Evolutionary conservation across 768 basidiomycete genomes (phyloP).

Genomic region (Pholiota conissans): DNA sequence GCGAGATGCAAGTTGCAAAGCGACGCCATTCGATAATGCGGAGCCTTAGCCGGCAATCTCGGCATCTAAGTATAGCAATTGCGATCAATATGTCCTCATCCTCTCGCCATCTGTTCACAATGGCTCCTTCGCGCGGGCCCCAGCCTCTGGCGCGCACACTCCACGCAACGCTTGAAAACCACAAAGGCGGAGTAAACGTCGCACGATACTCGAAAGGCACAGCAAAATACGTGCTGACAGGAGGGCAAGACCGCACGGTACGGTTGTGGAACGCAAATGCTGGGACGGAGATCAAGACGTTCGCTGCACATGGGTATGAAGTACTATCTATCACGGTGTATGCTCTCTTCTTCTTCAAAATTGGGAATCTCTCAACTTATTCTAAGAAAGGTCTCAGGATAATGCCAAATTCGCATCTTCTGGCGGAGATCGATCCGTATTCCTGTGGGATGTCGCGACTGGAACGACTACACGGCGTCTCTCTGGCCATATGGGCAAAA

Average conservation of each 20-base stretch:
- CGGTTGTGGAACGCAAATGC: constrained; percentile 87
- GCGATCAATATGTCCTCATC: neutral
- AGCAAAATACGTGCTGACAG: constrained; percentile 89
- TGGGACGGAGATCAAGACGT: constrained; percentile 90
- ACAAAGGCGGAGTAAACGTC: constrained; percentile 87
- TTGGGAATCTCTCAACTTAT: neutral
- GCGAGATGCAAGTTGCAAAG: neutral
- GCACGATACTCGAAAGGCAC: constrained; percentile 88
- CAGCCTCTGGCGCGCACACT: constrained; percentile 57
- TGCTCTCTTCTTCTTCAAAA: constrained; percentile 27
- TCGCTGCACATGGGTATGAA: constrained; percentile 93
- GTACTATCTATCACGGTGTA: constrained; percentile 90
- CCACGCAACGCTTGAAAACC: constrained; percentile 60
- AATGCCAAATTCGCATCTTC: constrained; percentile 93
- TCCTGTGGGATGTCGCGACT: constrained; percentile 93
- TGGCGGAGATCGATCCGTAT: constrained; percentile 91
- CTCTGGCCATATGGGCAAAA: constrained; percentile 87
- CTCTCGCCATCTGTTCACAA: constrained; percentile 25
- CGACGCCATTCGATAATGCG: neutral
- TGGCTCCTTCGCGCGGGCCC: constrained; percentile 56
- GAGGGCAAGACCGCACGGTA: constrained; percentile 88
- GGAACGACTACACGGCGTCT: constrained; percentile 83
- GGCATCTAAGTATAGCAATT: constrained; percentile 7
- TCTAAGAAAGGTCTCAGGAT: constrained; percentile 70
- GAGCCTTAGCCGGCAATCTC: constrained; percentile 8